Evolutionary conservation across 2,329 filamentous ascomycete genomes (phyloP), one percentile per base, ranked within the genome.

Genomic region (Stromatinia cepivora): DNA sequence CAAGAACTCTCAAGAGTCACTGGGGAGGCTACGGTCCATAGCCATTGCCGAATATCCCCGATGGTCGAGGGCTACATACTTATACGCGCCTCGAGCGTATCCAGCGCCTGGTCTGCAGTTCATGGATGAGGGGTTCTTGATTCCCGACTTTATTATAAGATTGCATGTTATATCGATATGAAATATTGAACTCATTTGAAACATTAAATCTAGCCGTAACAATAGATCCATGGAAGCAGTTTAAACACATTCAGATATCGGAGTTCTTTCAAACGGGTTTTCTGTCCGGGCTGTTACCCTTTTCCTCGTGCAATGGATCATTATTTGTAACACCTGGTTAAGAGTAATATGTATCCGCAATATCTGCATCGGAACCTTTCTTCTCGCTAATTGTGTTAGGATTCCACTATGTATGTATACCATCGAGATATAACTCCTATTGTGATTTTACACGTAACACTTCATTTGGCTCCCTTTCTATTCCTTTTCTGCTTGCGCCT

Each of bases 301-400:
- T 6, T 13, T 36, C 2, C 8, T 22, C 0, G 2, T 36, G 10
- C 8, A 6, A 56, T 56, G 20, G 9, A 56, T 13, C 4, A 10
- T 25, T 3, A 15, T 13, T 56, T 6, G 2, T 15, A 8, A n/a
- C 1, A 2, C 11, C 10, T 2, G 7, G 10, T 8, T 0, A 13
- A 15, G 53, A 57, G 10, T n/a, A 2, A n/a, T 5, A 13, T 57
- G 0, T 13, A 9, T 11, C 11, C 31, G 8, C 3, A n/a, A 4
- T 22, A n/a, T 1, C 22, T 9, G 3, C 0, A 58, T 20, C 0
- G 13, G n/a, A 9, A 2, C 5, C 10, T 8, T 13, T 8, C 11
- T n/a, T 2, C 10, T 25, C 2, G 3, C 22, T n/a, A 10, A 28
- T 3, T 10, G 7, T 17, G n/a, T 6, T n/a, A 15, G 13, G 22